A percentile compares a stretch with the other conserved stretches of the same genome.
phyloP scores from a whole-genome alignment of 2,329 filamentous ascomycete genomes.

The Berkeleyomyces basicola region DNA sequence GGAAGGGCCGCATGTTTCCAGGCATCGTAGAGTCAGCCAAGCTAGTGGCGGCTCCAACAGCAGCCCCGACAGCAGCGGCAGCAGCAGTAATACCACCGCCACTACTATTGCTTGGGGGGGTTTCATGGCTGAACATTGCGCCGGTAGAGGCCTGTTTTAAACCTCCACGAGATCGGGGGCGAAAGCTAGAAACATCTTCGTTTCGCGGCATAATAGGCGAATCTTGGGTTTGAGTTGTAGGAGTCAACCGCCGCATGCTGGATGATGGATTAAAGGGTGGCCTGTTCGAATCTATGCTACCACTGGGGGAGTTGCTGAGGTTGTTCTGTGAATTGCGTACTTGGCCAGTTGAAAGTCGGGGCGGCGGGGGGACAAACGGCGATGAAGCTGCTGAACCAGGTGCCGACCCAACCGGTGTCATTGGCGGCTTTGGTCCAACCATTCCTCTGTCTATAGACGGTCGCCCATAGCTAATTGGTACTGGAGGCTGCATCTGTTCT shows the following conservation, averaged over 20 bases:
- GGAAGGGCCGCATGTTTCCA: slow-evolving; percentile 5
- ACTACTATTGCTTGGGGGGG: slow-evolving; percentile 15
- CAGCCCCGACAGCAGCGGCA: not conserved
- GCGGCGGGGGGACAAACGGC: slow-evolving; percentile 22
- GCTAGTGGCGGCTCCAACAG: not conserved
- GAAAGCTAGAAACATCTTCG: slow-evolving; percentile 34
- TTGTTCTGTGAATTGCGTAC: slow-evolving; percentile 13
- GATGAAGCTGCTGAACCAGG: slow-evolving; percentile 14
- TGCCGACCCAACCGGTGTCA: slow-evolving; percentile 12
- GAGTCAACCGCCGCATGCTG: slow-evolving; percentile 30
- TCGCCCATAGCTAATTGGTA: slow-evolving; percentile 7
- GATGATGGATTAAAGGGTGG: slow-evolving; percentile 24
- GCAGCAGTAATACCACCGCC: slow-evolving; percentile 14
- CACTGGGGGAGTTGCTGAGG: slow-evolving; percentile 28
- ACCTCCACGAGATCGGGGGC: slow-evolving; percentile 38
- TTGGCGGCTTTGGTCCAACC: slow-evolving; percentile 9
- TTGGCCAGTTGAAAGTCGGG: slow-evolving; percentile 24
- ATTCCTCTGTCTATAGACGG: slow-evolving; percentile 11
- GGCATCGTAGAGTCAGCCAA: not conserved
- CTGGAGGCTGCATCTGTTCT: slow-evolving; percentile 6
- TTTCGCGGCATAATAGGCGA: slow-evolving; percentile 29
- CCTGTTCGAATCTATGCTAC: slow-evolving; percentile 34
- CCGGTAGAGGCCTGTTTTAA: slow-evolving; percentile 22
- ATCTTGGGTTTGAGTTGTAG: slow-evolving; percentile 40
- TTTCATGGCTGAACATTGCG: slow-evolving; percentile 14